Evolutionary conservation across 1,284 basidiomycete species (phyloP).

Genomic region (Ceratobasidium sp.): DNA sequence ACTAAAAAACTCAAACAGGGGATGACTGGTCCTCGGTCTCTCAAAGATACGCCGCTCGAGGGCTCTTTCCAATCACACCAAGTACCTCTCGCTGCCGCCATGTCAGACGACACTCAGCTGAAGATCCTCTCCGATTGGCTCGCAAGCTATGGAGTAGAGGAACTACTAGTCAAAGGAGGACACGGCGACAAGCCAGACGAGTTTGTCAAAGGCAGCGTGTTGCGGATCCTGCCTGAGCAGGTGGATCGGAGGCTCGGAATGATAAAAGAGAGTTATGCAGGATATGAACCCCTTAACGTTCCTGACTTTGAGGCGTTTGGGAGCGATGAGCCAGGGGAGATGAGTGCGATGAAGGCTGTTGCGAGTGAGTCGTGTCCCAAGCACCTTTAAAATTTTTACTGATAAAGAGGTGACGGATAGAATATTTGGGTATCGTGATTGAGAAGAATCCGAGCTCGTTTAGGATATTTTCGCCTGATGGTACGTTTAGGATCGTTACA

Average conservation of each 20-base stretch:
- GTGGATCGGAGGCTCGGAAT: conserved; percentile 67
- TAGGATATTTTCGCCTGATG: conserved; percentile 91
- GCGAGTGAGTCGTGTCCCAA: conserved; percentile 50
- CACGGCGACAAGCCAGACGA: conserved; percentile 60
- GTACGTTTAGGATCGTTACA: conserved; percentile 44
- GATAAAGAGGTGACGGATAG: conserved; percentile 18
- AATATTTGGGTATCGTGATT: conserved; percentile 52
- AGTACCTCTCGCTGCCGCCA: conserved; percentile 81
- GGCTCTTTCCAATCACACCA: conserved; percentile 81
- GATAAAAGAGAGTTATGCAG: conserved; percentile 67
- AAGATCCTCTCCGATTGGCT: conserved; percentile 74
- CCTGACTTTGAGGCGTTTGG: conserved; percentile 73
- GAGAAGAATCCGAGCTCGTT: conserved; percentile 77
- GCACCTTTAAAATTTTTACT: background rate
- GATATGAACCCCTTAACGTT: conserved; percentile 67
- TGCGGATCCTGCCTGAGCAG: conserved; percentile 57
- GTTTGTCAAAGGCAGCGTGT: conserved; percentile 46
- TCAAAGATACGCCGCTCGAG: conserved; percentile 77
- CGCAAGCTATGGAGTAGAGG: conserved; percentile 67
- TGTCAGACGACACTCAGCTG: conserved; percentile 71
- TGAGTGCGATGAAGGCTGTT: conserved; percentile 81
- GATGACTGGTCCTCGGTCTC: conserved; percentile 70
- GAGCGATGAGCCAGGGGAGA: conserved; percentile 65
- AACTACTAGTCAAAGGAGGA: conserved; percentile 63
- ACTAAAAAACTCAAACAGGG: conserved; percentile 56